Conservation (phyloP, 2,329 filamentous ascomycete species). For the Blastomyces parvus region DNA sequence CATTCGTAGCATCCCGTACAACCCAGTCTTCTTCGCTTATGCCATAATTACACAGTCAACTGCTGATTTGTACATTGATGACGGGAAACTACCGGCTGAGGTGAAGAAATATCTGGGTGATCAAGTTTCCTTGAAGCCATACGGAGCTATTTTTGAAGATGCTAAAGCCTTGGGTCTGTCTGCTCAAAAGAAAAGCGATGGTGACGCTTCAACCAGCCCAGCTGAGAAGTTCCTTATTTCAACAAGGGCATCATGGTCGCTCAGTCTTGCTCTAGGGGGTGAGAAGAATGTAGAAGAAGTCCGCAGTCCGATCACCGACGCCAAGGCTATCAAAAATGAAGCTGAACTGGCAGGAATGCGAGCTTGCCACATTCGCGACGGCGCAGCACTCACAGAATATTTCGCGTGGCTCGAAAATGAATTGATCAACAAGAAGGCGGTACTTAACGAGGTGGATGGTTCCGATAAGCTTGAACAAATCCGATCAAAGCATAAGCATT, state of each 20-base stretch:
- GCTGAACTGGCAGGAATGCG: slow-evolving; percentile 87
- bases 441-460: slow-evolving; percentile 79
- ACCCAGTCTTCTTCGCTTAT: slow-evolving; percentile 97
- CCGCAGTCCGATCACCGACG: slow-evolving; percentile 76
- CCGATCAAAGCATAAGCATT: slow-evolving; percentile 55
- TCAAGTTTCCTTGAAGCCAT: slow-evolving; percentile 67
- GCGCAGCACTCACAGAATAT: slow-evolving; percentile 79
- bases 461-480: slow-evolving; percentile 75
- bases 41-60: slow-evolving; percentile 69
- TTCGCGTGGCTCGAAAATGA: slow-evolving; percentile 96
- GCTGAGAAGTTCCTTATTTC: slow-evolving; percentile 67
- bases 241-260: slow-evolving; percentile 83
- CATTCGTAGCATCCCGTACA: slow-evolving; percentile 66
- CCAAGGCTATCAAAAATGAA: slow-evolving; percentile 91
- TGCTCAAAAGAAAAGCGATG: slow-evolving; percentile 27
- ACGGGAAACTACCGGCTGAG: slow-evolving; percentile 61
- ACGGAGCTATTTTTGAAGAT: slow-evolving; percentile 70
- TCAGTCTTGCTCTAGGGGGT: slow-evolving; percentile 77
- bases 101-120: slow-evolving; percentile 60
- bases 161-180: slow-evolving; percentile 54
- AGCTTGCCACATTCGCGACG: slow-evolving; percentile 85
- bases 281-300: slow-evolving; percentile 76
- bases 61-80: slow-evolving; percentile 76
- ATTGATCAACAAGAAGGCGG: slow-evolving; percentile 60
- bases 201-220: slow-evolving; percentile 28